Conservation (phyloP, 78 protist species). For the Mantamonas sphyraenae region DNA sequence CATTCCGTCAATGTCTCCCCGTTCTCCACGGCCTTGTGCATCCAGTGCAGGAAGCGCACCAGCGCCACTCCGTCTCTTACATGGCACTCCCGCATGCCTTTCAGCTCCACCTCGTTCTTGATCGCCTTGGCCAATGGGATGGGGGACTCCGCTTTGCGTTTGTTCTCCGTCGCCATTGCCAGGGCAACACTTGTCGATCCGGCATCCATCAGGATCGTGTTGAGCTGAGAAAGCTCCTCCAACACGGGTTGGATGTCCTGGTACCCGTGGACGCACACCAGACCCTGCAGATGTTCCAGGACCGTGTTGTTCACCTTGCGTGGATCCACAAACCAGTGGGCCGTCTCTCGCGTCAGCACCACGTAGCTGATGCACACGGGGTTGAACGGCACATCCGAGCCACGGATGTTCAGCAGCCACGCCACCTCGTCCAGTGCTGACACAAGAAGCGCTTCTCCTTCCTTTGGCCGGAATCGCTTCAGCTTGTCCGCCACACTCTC, state of each 20-base stretch:
- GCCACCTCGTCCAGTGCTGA: conserved; percentile 73
- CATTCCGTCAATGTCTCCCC: conserved; percentile 1
- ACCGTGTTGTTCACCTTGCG: background rate
- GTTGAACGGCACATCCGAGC: conserved; percentile 38
- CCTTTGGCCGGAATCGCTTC: background rate
- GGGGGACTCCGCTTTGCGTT: conserved; percentile 27
- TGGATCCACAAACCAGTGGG: background rate
- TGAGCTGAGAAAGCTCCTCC: no score
- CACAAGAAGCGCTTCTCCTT: conserved; percentile 34
- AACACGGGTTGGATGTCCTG: background rate
- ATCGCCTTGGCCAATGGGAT: conserved; percentile 43
- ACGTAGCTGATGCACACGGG: conserved; percentile 47
- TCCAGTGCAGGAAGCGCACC: conserved; percentile 33
- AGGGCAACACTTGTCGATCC: background rate
- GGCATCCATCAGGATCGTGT: conserved; percentile 3
- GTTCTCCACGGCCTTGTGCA: background rate
- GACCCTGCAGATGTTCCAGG: background rate
- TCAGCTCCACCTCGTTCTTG: conserved; percentile 72
- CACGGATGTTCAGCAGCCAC: conserved; percentile 74
- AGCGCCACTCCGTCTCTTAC: conserved; percentile 45
- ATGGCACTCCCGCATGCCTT: conserved; percentile 48
- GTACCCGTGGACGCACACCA: background rate
- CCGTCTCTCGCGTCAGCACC: conserved; percentile 9
- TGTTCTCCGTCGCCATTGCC: background rate
- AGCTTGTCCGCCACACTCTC: conserved; percentile 3